These are phyloP conservation scores for Zygotorulaspora danielsina DNA, from an alignment of 805 yeast genomes.

Conservation along the genomic window DNA sequence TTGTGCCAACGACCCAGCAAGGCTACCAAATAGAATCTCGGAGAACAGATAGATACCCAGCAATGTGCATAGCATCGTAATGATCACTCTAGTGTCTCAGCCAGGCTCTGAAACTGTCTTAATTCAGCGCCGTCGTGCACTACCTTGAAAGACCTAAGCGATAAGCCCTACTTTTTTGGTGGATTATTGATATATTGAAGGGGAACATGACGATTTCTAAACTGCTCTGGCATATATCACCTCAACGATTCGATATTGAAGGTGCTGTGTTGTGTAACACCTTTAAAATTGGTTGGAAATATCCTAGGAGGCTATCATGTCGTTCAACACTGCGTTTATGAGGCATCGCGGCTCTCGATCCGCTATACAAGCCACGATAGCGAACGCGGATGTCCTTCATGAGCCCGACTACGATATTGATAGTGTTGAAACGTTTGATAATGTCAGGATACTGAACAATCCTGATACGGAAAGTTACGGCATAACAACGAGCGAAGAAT, in stretches of 20 bases:
- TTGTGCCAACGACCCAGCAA: too few species aligned
- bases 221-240: background rate
- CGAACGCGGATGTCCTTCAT: constrained; percentile 8
- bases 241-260: too few species aligned
- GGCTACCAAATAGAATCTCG: too few species aligned
- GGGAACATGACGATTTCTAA: background rate
- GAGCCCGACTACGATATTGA: constrained; percentile 7
- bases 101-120: background rate
- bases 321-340: constrained; percentile 17
- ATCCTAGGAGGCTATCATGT: constrained; percentile 4
- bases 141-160: constrained; percentile 1
- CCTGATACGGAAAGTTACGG: constrained; percentile 11
- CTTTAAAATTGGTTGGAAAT: background rate
- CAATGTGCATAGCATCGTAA: too few species aligned
- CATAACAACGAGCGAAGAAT: constrained; percentile 13
- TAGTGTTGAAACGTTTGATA: constrained; percentile 14
- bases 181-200: background rate
- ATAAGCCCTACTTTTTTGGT: constrained; percentile 2
- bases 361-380: constrained; percentile 21
- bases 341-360: constrained; percentile 20
- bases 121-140: too few species aligned
- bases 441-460: constrained; percentile 18
- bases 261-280: too few species aligned
- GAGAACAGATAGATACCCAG: too few species aligned
- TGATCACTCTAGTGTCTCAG: background rate